Conservation (phyloP, 164 flowering plant genomes). For the Protea cynaroides region DNA sequence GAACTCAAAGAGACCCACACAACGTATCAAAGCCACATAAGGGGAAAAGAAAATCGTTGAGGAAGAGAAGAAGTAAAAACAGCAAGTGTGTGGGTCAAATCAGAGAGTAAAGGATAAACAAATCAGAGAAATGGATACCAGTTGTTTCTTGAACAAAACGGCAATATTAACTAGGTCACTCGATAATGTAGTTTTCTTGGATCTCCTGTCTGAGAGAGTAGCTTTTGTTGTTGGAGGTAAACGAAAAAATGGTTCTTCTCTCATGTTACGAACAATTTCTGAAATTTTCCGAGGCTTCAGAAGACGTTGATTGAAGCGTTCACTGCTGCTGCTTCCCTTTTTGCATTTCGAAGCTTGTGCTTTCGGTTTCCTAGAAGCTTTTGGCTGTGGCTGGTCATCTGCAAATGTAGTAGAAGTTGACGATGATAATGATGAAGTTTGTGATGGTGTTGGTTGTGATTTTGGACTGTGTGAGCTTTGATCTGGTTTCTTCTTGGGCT, state of each 20-base stretch:
- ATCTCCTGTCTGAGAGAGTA: slow-evolving; percentile 27
- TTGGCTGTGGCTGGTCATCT: not conserved
- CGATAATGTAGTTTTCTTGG: slow-evolving; percentile 46
- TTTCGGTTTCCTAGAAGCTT: not conserved
- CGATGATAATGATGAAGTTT: not conserved
- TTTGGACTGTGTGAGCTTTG: slow-evolving; percentile 16
- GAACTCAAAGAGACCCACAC: no score
- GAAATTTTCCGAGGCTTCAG: slow-evolving; percentile 20
- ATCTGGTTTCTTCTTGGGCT: slow-evolving; percentile 24
- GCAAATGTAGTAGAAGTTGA: not conserved
- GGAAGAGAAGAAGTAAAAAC: no score
- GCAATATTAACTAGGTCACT: slow-evolving; percentile 30
- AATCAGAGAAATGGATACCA: slow-evolving; percentile 21
- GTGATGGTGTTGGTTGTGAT: not conserved
- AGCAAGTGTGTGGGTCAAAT: no score
- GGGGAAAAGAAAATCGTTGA: no score
- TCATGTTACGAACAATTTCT: slow-evolving; percentile 5
- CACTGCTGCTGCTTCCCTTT: slow-evolving; percentile 22
- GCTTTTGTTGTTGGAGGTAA: slow-evolving; percentile 13
- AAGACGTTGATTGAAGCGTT: slow-evolving; percentile 20
- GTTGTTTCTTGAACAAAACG: slow-evolving; percentile 33
- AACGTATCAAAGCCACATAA: no score
- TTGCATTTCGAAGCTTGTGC: slow-evolving; percentile 18
- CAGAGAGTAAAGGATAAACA: not conserved
- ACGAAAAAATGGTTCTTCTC: slow-evolving; percentile 31